Percentiles rank a stretch among this genome's conserved stretches.
Conservation (phyloP, 768 basidiomycete species). For the Pleurotus platypus region DNA sequence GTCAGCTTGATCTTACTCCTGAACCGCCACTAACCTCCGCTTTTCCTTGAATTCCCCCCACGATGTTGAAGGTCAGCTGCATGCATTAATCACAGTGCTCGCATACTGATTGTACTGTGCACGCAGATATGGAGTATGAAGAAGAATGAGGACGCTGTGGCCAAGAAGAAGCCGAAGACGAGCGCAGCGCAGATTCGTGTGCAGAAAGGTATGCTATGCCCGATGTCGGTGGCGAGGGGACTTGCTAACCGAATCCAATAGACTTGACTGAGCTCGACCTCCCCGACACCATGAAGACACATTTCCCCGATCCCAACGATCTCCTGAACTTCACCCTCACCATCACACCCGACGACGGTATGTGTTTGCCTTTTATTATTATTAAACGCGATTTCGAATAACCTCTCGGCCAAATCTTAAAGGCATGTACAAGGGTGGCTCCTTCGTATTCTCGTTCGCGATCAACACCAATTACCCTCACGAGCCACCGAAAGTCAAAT, state of each 20-base stretch:
- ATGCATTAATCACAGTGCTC: background rate
- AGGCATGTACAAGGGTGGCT: constrained; percentile 99
- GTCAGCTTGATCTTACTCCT: constrained; percentile 2
- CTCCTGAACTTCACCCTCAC: constrained; percentile 95
- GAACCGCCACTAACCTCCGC: constrained; percentile 21
- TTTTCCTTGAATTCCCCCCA: constrained; percentile 18
- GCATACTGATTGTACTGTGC: background rate
- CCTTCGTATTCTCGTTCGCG: constrained; percentile 89
- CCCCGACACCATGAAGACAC: constrained; percentile 92
- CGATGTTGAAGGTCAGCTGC: constrained; percentile 44
- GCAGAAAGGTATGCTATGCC: constrained; percentile 79
- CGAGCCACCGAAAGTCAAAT: constrained; percentile 98
- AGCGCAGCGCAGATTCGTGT: constrained; percentile 97
- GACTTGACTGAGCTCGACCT: constrained; percentile 97
- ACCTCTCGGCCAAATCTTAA: background rate
- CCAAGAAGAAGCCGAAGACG: constrained; percentile 98
- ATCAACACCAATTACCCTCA: constrained; percentile 99
- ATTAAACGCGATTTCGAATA: background rate
- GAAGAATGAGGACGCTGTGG: constrained; percentile 96
- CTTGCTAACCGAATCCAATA: constrained; percentile 24
- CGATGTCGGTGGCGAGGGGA: background rate
- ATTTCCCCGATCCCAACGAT: constrained; percentile 90
- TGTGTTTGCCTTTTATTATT: constrained; percentile 15
- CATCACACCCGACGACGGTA: constrained; percentile 96
- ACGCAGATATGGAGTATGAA: constrained; percentile 97